phyloP scores from a whole-genome alignment of 768 basidiomycete species.

The button mushroom (Agaricus bisporus) region DNA sequence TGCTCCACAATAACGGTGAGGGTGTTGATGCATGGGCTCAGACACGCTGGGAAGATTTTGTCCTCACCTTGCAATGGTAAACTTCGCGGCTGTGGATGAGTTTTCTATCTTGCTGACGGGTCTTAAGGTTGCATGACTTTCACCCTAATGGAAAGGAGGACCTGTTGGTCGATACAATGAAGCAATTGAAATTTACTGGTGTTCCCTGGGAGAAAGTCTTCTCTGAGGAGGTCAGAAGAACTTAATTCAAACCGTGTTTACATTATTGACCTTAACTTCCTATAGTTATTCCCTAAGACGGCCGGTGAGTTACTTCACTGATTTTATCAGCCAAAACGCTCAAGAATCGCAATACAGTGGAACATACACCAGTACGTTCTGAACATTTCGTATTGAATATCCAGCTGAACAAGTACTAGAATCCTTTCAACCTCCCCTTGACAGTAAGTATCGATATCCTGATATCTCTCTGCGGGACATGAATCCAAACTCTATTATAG shows the following conservation, averaged over 20 bases:
- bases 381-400: background rate
- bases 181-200: slow-evolving; percentile 42
- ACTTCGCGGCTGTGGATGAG: background rate
- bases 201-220: slow-evolving; percentile 54
- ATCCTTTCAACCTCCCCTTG: slow-evolving; percentile 39
- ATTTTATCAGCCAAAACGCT: background rate
- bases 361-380: slow-evolving; percentile 21
- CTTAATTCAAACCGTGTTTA: background rate
- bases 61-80: slow-evolving; percentile 50
- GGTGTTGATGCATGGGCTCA: slow-evolving; percentile 49
- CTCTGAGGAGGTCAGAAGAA: slow-evolving; percentile 27
- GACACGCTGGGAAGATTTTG: slow-evolving; percentile 56
- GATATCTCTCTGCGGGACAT: background rate
- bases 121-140: slow-evolving; percentile 44
- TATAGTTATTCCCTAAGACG: slow-evolving; percentile 39
- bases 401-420: slow-evolving; percentile 17
- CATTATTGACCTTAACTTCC: background rate
- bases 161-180: slow-evolving; percentile 47
- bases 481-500: slow-evolving; percentile 17
- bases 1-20: slow-evolving; percentile 41
- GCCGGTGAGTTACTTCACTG: slow-evolving; percentile 19
- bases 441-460: slow-evolving; percentile 21
- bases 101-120: background rate
- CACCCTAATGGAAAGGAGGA: slow-evolving; percentile 43
- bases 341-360: slow-evolving; percentile 15